phyloP scores from a whole-genome alignment of 2,329 filamentous ascomycete species.

The Aureobasidium sp. region DNA sequence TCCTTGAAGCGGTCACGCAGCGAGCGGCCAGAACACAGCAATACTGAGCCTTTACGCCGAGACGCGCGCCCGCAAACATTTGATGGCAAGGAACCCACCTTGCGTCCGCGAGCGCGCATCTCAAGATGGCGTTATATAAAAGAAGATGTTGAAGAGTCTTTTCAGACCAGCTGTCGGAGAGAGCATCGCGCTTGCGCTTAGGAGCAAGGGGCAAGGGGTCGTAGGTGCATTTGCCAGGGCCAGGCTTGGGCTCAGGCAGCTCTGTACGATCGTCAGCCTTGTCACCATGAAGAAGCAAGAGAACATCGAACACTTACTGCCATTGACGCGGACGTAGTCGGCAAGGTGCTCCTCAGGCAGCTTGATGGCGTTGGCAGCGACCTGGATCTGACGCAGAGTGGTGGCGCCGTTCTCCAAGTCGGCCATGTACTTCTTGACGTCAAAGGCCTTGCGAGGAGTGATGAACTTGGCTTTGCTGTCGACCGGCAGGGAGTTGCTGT shows the following conservation, averaged over 20 bases:
- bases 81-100: not conserved
- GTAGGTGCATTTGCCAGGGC: not conserved
- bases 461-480: not conserved
- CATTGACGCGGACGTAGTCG: not conserved
- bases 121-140: not conserved
- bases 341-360: conserved; percentile 15
- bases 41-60: not conserved
- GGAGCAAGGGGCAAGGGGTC: not conserved
- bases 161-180: not conserved
- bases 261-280: not conserved
- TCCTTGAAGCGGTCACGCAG: not conserved
- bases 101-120: not conserved
- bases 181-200: not conserved
- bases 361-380: not conserved
- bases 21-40: not conserved
- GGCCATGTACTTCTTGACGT: not conserved
- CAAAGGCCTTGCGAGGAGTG: not conserved
- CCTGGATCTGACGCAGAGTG: not conserved
- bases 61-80: not conserved
- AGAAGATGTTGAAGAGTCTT: not conserved
- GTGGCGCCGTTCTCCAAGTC: not conserved
- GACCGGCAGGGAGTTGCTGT: not conserved
- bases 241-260: not conserved
- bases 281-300: not conserved
- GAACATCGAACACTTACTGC: not conserved